Evolutionary conservation across 805 yeast genomes (phyloP).

Genomic region (Peterozyma toletana): DNA sequence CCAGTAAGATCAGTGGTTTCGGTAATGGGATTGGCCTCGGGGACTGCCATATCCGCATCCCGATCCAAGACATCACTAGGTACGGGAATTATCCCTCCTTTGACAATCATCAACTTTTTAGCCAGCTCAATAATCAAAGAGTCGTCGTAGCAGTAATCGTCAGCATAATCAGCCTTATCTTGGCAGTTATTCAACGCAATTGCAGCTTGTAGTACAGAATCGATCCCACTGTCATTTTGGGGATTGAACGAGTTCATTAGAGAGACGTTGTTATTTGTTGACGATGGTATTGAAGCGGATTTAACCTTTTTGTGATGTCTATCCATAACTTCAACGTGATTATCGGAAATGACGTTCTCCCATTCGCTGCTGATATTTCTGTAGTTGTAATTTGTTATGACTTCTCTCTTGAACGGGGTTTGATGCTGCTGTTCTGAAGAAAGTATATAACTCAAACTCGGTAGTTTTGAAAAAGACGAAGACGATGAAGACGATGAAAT

Average conservation of each 20-base stretch:
- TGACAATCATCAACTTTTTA: neutral
- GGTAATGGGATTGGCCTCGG: neutral
- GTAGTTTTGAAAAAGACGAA: neutral
- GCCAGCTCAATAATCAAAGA: neutral
- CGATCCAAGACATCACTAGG: neutral
- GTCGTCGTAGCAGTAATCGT: neutral
- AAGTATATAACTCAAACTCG: neutral
- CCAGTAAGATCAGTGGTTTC: neutral
- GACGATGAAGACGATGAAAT: conserved; percentile 1
- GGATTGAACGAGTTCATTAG: conserved; percentile 1
- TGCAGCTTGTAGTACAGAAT: conserved; percentile 3
- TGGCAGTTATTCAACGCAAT: neutral
- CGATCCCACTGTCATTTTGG: neutral
- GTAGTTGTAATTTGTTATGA: too few relatives aligned
- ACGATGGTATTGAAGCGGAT: neutral
- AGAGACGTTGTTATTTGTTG: conserved; percentile 1
- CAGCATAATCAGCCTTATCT: neutral
- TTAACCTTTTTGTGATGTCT: neutral
- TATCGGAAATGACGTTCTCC: too few relatives aligned
- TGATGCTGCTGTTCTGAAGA: too few relatives aligned
- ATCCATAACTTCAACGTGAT: too few relatives aligned
- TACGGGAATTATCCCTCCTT: neutral
- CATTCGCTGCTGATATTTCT: too few relatives aligned
- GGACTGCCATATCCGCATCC: neutral
- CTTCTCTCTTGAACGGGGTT: too few relatives aligned